Evolutionary conservation across 1,284 basidiomycete genomes (phyloP), one percentile per base, ranked within the genome.

Genomic region (Takashimella tepidaria): DNA sequence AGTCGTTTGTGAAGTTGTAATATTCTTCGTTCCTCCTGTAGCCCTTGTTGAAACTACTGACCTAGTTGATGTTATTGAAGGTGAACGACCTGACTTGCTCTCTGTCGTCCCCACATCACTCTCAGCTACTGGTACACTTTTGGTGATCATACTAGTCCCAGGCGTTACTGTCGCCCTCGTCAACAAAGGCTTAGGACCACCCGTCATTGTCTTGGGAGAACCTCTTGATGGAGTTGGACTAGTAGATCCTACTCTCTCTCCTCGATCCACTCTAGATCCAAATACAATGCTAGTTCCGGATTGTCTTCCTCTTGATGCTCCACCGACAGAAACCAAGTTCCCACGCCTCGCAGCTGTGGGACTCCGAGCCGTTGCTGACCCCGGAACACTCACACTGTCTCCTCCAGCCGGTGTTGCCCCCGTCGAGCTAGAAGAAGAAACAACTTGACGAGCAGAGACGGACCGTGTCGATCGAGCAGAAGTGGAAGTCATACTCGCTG

Each of bases 311-410:
- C 40, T 49, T 23, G 49, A 46, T 16, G 10, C 31, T 8, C 31
- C 31, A 3, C 67, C 64, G 13, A 66, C 56, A 3, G 62, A 51
- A 4, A 66, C 65, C 12, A 57, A 51, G 4, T 56, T 51, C 1
- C 62, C 61, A 22, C 56, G 57, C 31, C 50, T 42, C 3, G 65
- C 66, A 3, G 68, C 67, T 1, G 67, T 67, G 0, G 67, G 68
- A 49, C 61, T 64, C 4, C 64, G 56, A 5, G 68, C 59, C 6
- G 51, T 53, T 1, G 67, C 59, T 5, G 53, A 47, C 16, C 31
- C 31, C 10, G 31, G n/a, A n/a, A n/a, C 31, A 16, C 16, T 37
- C 31, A 37, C 31, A 16, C 31, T 37, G 16, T 8, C 16, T 37
- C 10, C 8, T 16, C 10, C 10, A 22, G 54, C 45, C 10, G 47